These are phyloP conservation scores for Mycena sanguinolenta DNA, from an alignment of 768 basidiomycete genomes.

Conservation along the genomic window DNA sequence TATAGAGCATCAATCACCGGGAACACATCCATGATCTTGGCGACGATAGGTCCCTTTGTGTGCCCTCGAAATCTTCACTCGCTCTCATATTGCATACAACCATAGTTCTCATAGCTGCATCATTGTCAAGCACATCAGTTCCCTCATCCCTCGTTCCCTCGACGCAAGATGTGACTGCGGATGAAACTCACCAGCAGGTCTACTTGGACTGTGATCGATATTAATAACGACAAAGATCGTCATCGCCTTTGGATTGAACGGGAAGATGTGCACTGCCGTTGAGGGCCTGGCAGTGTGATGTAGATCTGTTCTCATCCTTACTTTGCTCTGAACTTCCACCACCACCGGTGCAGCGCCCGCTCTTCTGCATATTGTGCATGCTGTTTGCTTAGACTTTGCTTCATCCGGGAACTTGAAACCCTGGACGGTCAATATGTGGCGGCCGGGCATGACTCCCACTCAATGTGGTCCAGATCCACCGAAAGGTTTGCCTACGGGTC, in stretches of 20 bases:
- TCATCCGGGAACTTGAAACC: background rate
- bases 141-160: background rate
- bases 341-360: background rate
- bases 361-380: background rate
- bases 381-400: background rate
- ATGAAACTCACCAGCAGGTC: no score
- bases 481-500: no score
- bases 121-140: no score
- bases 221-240: background rate
- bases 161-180: background rate
- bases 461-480: no score
- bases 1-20: background rate
- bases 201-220: no score
- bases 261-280: slow-evolving; percentile 2
- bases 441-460: no score
- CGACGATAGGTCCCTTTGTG: background rate
- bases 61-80: background rate
- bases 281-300: background rate
- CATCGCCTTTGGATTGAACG: background rate
- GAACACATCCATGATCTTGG: background rate
- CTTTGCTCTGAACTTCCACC: background rate
- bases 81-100: no score
- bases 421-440: no score
- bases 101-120: background rate
- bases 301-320: background rate